These are phyloP conservation scores for Alternaria rosae DNA, from an alignment of 2,329 filamentous ascomycete genomes.

Conservation along the genomic window DNA sequence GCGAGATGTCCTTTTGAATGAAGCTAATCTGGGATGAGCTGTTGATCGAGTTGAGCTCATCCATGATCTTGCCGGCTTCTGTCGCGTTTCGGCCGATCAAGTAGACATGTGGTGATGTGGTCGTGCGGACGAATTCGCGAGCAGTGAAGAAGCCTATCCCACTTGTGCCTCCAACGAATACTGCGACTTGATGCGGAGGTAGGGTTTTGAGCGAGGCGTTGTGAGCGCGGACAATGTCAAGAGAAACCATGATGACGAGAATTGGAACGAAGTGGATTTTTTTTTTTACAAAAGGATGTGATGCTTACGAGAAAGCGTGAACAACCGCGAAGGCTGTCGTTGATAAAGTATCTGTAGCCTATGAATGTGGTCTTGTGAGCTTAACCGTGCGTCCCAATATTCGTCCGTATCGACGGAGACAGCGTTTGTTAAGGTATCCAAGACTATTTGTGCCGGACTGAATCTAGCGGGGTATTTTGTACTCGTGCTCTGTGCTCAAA, in stretches of 20 bases:
- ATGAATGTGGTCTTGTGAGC: neutral
- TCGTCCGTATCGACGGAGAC: neutral
- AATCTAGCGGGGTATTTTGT: neutral
- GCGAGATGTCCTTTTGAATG: conserved; percentile 53
- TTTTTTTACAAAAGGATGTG: neutral
- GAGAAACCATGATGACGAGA: conserved; percentile 28
- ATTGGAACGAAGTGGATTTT: neutral
- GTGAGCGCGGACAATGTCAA: conserved; percentile 33
- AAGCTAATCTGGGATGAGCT: conserved; percentile 48
- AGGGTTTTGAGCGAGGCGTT: conserved; percentile 36
- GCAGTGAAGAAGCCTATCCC: conserved; percentile 56
- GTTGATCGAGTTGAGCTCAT: conserved; percentile 51
- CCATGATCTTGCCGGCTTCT: conserved; percentile 47
- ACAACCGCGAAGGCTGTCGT: neutral
- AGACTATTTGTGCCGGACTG: neutral
- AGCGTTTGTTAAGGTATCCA: neutral
- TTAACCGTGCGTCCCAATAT: neutral
- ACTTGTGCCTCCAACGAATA: conserved; percentile 53
- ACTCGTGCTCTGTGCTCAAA: neutral
- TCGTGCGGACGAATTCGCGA: conserved; percentile 52
- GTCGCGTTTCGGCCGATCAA: conserved; percentile 53
- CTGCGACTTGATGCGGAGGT: conserved; percentile 35
- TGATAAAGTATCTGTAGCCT: neutral
- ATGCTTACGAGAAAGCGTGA: neutral
- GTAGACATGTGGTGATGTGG: conserved; percentile 51